Percentiles rank a stretch among this genome's conserved stretches.
Evolutionary conservation across 139 green algal genomes (phyloP).

Genomic region (Yamagishiella unicocca): DNA sequence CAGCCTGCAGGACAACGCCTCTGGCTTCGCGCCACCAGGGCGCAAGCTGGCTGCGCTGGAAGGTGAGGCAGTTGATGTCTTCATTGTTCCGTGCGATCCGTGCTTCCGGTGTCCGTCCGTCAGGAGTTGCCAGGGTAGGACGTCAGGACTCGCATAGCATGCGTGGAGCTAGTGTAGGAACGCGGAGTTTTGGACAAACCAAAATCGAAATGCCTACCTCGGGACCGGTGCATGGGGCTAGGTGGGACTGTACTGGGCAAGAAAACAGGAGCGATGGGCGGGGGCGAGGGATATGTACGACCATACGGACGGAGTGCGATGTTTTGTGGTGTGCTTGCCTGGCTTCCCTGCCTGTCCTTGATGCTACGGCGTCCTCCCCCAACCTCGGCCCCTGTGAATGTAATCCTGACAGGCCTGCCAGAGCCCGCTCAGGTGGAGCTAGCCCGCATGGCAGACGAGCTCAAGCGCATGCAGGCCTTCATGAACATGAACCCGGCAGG

Average conservation of each 20-base stretch:
- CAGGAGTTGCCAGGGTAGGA: too few relatives aligned
- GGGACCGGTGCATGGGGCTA: too few relatives aligned
- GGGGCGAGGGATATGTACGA: background rate
- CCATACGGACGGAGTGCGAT: background rate
- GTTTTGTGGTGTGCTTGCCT: too few relatives aligned
- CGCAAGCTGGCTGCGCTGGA: slow-evolving; percentile 3
- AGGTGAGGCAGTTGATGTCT: background rate
- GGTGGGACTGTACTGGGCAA: too few relatives aligned
- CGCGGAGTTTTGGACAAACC: too few relatives aligned
- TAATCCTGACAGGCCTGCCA: background rate
- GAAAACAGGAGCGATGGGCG: too few relatives aligned
- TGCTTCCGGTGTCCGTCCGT: too few relatives aligned
- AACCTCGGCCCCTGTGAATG: background rate
- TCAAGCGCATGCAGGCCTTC: slow-evolving; percentile 26
- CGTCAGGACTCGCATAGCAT: too few relatives aligned
- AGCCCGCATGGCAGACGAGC: background rate
- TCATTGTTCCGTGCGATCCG: background rate
- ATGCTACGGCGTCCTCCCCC: background rate
- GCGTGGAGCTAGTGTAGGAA: too few relatives aligned
- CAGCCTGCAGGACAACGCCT: background rate
- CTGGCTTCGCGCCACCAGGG: background rate
- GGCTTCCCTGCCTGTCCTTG: background rate
- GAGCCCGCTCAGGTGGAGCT: slow-evolving; percentile 18
- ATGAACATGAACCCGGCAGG: background rate
- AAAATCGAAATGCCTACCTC: too few relatives aligned